Evolutionary conservation across 1,284 basidiomycete species (phyloP), one percentile per base, ranked within the genome.

Genomic region (Pholiota adiposa): DNA sequence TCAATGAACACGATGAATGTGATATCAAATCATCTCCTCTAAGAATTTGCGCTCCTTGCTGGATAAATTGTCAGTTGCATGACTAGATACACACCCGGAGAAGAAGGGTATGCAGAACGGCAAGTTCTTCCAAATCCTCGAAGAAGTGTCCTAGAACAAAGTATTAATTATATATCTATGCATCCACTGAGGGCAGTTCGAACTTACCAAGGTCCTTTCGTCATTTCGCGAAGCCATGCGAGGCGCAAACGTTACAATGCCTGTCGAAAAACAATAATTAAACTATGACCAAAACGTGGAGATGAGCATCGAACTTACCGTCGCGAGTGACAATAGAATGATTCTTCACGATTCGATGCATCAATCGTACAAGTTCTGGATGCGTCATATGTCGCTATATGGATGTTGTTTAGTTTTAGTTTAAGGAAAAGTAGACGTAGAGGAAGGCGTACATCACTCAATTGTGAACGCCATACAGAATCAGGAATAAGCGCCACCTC

Each of bases 361-460:
- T 51, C 50, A 23, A 33, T 25, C 36, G 9, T 16, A 25, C 2
- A 18, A 51, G 31, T 51, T 51, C 50, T 3, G 50, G 16, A 14
- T 51, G 50, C 4, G 23, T 25, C 31, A 51, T 51, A n/a, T 51
- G 36, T 5, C 50, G 50, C 50, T 36, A 51, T n/a, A 48, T 12
- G 27, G 46, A 4, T 25, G 41, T 25, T n/a, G 19, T 53, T 41
- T 53, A 18, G 38, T n/a, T n/a, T n/a, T n/a, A n/a, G 7, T 52
- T n/a, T 40, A 36, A 40, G 23, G 9, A 51, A 51, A 41, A 29
- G 16, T n/a, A 29, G 23, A 51, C 23, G 38, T 51, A 11, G 21
- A 48, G 18, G 21, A 9, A 3, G 29, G 25, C 53, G 23, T 55
- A 55, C 53, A 33, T 48, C 9, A 34, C 34, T 29, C 29, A 55